phyloP scores from a whole-genome alignment of 176 grass and related monocot genomes.

The Hordeum marinum region DNA sequence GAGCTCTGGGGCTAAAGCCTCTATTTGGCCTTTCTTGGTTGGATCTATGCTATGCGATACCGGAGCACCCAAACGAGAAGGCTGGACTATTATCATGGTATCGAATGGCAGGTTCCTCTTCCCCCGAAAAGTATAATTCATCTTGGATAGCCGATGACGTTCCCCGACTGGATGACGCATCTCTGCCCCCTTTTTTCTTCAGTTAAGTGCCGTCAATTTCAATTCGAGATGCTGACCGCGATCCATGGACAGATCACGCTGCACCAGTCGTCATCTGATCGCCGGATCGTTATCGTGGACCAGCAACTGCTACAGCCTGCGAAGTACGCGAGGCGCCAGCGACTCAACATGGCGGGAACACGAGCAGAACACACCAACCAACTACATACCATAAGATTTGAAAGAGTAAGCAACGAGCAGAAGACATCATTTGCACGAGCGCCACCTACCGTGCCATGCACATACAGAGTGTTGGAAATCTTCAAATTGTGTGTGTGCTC shows the following conservation, averaged over 20 bases:
- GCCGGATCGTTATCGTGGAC: slow-evolving; percentile 2
- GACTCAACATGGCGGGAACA: neutral
- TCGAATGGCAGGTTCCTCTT: neutral
- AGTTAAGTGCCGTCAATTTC: neutral
- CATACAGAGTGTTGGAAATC: neutral
- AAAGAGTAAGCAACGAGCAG: neutral
- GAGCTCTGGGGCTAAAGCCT: too few relatives aligned
- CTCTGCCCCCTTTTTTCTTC: neutral
- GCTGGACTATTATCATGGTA: neutral
- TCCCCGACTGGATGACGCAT: slow-evolving; percentile 3
- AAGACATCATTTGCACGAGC: neutral
- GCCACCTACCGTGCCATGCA: neutral
- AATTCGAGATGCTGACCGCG: neutral
- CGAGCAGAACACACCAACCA: neutral
- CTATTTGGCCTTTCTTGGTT: too few relatives aligned
- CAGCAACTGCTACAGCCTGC: neutral
- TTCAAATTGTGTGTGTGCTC: neutral
- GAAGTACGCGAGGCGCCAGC: neutral
- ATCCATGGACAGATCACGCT: neutral
- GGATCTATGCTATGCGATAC: neutral
- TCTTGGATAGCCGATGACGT: too few relatives aligned
- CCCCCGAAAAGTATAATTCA: neutral
- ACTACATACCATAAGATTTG: neutral
- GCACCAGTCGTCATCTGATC: neutral
- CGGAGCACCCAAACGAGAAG: neutral